Evolutionary conservation across 768 basidiomycete species (phyloP).

Genomic region (Termitomyces sp.): DNA sequence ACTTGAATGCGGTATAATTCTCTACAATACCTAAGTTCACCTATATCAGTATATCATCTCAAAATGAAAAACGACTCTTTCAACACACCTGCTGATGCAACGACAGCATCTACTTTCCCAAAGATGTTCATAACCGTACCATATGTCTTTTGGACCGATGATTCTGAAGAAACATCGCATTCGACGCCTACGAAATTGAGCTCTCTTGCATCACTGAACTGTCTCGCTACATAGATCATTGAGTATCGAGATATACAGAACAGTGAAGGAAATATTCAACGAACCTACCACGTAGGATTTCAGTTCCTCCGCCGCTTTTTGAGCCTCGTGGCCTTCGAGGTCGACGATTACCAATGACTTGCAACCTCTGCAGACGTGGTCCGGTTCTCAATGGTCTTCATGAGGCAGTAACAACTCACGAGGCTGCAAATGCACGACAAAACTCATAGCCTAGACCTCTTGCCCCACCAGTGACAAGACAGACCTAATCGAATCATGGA

Average conservation of each 20-base stretch:
- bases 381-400: not conserved
- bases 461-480: constrained; percentile 90
- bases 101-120: constrained; percentile 76
- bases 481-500: constrained; percentile 49
- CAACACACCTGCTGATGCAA: constrained; percentile 77
- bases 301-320: constrained; percentile 66
- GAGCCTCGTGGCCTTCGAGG: constrained; percentile 64
- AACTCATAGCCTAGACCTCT: constrained; percentile 89
- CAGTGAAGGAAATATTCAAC: not conserved
- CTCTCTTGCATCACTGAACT: constrained; percentile 47
- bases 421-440: constrained; percentile 84
- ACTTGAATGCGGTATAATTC: constrained; percentile 86
- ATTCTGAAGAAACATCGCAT: constrained; percentile 86
- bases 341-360: constrained; percentile 78
- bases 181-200: constrained; percentile 70
- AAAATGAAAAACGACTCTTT: not conserved
- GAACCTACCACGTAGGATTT: constrained; percentile 21
- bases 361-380: constrained; percentile 55
- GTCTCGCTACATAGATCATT: constrained; percentile 38
- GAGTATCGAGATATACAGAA: not conserved
- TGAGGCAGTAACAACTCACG: constrained; percentile 39
- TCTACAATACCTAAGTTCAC: constrained; percentile 68
- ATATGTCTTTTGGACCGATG: constrained; percentile 71
- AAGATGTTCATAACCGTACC: constrained; percentile 53
- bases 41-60: not conserved